Evolutionary conservation across 2,329 filamentous ascomycete species (phyloP).

Genomic region (Arthrobotrys pseudoclavata): DNA sequence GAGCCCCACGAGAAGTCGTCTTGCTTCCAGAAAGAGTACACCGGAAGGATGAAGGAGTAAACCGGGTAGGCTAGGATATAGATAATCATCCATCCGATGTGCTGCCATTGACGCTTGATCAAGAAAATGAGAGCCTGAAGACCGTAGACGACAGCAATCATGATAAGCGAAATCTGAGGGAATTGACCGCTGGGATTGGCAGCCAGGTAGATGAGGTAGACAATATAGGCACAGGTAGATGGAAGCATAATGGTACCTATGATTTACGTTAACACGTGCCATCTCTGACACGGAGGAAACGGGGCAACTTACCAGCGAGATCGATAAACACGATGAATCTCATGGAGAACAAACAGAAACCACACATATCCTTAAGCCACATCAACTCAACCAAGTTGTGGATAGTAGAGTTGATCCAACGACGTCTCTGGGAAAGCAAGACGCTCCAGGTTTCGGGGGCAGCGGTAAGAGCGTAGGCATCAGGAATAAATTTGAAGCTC

Average conservation of each 20-base stretch:
- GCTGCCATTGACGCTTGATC: constrained; percentile 96
- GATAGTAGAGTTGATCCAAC: constrained; percentile 99
- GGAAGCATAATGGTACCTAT: constrained; percentile 83
- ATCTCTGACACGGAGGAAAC: neutral
- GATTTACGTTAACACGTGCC: neutral
- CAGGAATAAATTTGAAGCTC: constrained; percentile 95
- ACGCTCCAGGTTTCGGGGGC: constrained; percentile 95
- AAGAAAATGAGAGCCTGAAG: constrained; percentile 97
- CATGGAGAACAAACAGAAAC: constrained; percentile 99
- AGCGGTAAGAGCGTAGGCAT: constrained; percentile 92
- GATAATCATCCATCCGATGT: constrained; percentile 99
- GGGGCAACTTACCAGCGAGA: constrained; percentile 74
- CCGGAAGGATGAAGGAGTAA: constrained; percentile 87
- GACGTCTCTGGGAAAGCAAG: constrained; percentile 94
- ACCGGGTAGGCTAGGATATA: constrained; percentile 96
- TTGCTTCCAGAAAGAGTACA: constrained; percentile 99
- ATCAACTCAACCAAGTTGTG: constrained; percentile 95
- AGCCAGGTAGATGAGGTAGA: constrained; percentile 85
- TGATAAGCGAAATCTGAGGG: constrained; percentile 86
- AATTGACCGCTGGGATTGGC: constrained; percentile 79
- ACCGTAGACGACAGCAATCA: constrained; percentile 93
- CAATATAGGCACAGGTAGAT: constrained; percentile 87
- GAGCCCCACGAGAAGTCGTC: constrained; percentile 99
- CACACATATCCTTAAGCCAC: constrained; percentile 91
- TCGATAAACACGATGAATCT: constrained; percentile 96